Conservation (phyloP, 768 basidiomycete genomes). For the Mycena galericulata region DNA sequence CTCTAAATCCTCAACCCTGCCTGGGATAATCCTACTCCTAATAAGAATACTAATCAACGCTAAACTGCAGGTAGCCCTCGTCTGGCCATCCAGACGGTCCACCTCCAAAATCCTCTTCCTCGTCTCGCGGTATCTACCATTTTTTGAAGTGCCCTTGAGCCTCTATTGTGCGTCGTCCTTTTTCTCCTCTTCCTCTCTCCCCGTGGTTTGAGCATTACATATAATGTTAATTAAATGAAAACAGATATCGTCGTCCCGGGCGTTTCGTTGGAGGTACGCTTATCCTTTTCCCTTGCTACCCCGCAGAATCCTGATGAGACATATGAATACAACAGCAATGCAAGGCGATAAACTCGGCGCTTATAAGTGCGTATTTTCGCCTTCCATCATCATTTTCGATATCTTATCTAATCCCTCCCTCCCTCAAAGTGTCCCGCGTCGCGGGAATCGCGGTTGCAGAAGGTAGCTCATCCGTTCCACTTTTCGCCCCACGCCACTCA, state of each 20-base stretch:
- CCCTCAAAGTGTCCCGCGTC: not conserved
- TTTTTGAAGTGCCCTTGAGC: not conserved
- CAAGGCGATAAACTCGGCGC: not conserved
- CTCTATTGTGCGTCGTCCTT: slow-evolving; percentile 22
- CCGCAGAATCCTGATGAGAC: not conserved
- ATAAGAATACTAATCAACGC: too few species aligned
- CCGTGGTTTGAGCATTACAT: too few species aligned
- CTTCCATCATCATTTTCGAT: too few species aligned
- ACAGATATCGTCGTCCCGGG: not conserved
- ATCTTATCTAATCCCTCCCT: too few species aligned
- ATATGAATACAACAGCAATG: too few species aligned
- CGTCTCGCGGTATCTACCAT: slow-evolving; percentile 1
- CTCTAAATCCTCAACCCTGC: too few species aligned
- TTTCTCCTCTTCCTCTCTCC: too few species aligned
- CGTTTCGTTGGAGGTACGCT: not conserved
- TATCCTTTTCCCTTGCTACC: not conserved
- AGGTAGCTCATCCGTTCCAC: not conserved
- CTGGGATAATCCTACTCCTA: too few species aligned
- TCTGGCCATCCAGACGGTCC: slow-evolving; percentile 11
- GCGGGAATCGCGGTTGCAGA: slow-evolving; percentile 23
- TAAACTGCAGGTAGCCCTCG: slow-evolving; percentile 10
- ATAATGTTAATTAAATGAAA: too few species aligned
- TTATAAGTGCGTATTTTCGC: not conserved
- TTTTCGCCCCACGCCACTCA: not conserved
- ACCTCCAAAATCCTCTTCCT: slow-evolving; percentile 7